Evolutionary conservation across 2,329 filamentous ascomycete genomes (phyloP), one percentile per base, ranked within the genome.

Genomic region (Hypoxylon sp.): DNA sequence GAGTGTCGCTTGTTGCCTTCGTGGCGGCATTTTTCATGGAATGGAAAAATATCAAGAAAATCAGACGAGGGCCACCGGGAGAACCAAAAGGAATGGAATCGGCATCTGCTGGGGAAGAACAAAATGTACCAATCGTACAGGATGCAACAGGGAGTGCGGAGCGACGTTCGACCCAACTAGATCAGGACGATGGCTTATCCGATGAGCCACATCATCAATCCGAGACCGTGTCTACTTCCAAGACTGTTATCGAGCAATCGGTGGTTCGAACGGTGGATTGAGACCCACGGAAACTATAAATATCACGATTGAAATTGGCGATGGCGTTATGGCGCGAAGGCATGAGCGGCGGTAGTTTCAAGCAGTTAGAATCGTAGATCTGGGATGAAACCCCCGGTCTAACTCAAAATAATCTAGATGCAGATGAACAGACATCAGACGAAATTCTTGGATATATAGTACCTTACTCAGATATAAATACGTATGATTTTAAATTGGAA

Each of bases 31-130:
- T 84, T 9, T 81, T 83, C 50, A 83, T 90, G 66, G 84, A 90
- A 78, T 90, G 88, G 88, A 88, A 84, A 76, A 86, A 81, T 67
- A 84, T 89, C 68, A 89, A 88, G 80, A 83, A 82, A 57, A 71
- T 59, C 5, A 70, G 73, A n/a, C 73, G 33, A 24, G 56, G 55
- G 14, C 35, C 61, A 2, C 11, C 58, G 0, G 44, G 10, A 26
- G 57, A 63, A 58, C n/a, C 52, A 14, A 51, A 62, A 8, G 52
- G n/a, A 14, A 63, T 59, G 14, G 39, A 39, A 5, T 48, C 50
- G 31, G 29, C 29, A 24, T 51, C 63, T 14, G 19, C 56, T n/a
- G 17, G 11, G 2, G 63, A 64, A 19, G 63, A 53, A 44, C 56
- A 63, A 5, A 19, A 56, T 29, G 51, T 17, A 37, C 37, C 53